phyloP scores from a whole-genome alignment of 169 alveolate species.

The Babesia bovis region DNA sequence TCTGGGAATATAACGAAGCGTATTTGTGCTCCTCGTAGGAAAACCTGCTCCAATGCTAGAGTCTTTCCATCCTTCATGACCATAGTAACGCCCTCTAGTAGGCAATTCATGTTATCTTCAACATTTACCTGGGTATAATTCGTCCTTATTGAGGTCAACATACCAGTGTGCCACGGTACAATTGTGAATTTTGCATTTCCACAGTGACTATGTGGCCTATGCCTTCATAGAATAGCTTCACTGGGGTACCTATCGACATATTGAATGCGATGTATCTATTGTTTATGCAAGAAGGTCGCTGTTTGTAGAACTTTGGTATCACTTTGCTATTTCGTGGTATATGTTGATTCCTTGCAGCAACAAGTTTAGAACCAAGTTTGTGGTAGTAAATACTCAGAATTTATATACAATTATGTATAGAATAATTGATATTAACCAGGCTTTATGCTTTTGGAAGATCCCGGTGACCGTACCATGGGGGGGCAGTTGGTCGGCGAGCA shows the following conservation, averaged over 20 bases:
- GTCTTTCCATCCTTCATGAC: slow-evolving; percentile 96
- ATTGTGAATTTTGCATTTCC: slow-evolving; percentile 94
- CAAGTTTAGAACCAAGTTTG: no score
- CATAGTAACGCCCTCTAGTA: slow-evolving; percentile 95
- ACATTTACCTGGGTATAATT: slow-evolving; percentile 70
- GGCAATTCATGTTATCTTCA: slow-evolving; percentile 97
- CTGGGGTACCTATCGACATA: slow-evolving; percentile 95
- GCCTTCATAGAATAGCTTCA: slow-evolving; percentile 97
- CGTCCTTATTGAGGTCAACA: slow-evolving; percentile 65
- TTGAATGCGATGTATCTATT: neutral
- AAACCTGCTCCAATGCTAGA: slow-evolving; percentile 88
- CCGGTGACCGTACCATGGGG: no score
- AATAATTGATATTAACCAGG: no score
- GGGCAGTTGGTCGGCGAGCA: no score
- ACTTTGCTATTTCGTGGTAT: no score
- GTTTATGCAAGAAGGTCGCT: no score
- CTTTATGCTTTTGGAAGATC: no score
- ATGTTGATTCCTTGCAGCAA: no score
- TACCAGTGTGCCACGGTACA: slow-evolving; percentile 94
- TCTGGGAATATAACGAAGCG: slow-evolving; percentile 96
- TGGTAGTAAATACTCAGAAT: no score
- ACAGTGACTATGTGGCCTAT: slow-evolving; percentile 97
- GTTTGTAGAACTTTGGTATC: no score
- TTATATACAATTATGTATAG: no score
- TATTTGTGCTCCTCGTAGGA: slow-evolving; percentile 92